Evolutionary conservation across 2,329 filamentous ascomycete genomes (phyloP).

Genomic region (Fusarium sp.): DNA sequence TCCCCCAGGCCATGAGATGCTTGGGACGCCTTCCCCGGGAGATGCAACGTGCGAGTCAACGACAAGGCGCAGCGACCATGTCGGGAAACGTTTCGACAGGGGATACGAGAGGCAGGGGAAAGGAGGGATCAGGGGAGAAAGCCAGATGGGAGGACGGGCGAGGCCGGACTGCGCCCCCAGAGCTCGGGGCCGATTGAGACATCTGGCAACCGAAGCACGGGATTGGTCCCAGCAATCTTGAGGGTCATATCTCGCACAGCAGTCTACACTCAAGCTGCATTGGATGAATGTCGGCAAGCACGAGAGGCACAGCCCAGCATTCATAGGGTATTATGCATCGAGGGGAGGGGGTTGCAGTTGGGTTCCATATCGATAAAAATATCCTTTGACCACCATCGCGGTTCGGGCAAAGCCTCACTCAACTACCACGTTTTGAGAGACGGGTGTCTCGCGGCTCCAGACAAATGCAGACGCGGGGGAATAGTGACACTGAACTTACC

Average conservation of each 20-base stretch:
- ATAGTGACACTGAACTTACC: constrained; percentile 24
- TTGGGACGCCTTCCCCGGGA: constrained; percentile 42
- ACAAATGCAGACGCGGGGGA: constrained; percentile 32
- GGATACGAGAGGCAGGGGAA: constrained; percentile 22
- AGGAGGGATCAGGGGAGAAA: constrained; percentile 20
- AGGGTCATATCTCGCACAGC: constrained; percentile 25
- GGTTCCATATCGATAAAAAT: constrained; percentile 46
- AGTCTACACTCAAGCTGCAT: constrained; percentile 10
- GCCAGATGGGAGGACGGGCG: constrained; percentile 35
- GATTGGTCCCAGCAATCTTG: constrained; percentile 40
- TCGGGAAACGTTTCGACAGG: constrained; percentile 31
- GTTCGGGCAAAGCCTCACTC: constrained; percentile 31
- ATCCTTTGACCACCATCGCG: constrained; percentile 44
- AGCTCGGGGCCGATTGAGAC: constrained; percentile 47
- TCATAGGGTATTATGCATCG: constrained; percentile 18
- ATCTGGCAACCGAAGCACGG: constrained; percentile 36
- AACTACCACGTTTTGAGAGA: constrained; percentile 31
- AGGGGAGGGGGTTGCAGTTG: constrained; percentile 29
- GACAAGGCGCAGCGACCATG: constrained; percentile 32
- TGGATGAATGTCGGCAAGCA: constrained; percentile 18
- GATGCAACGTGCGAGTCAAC: constrained; percentile 37
- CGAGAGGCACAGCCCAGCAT: constrained; percentile 39
- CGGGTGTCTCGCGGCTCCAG: constrained; percentile 32
- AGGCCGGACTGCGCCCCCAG: constrained; percentile 47
- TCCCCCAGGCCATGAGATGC: constrained; percentile 15